Evolutionary conservation across 768 basidiomycete species (phyloP), one percentile per base, ranked within the genome.

Genomic region (Gloeopeniophorella convolvens): DNA sequence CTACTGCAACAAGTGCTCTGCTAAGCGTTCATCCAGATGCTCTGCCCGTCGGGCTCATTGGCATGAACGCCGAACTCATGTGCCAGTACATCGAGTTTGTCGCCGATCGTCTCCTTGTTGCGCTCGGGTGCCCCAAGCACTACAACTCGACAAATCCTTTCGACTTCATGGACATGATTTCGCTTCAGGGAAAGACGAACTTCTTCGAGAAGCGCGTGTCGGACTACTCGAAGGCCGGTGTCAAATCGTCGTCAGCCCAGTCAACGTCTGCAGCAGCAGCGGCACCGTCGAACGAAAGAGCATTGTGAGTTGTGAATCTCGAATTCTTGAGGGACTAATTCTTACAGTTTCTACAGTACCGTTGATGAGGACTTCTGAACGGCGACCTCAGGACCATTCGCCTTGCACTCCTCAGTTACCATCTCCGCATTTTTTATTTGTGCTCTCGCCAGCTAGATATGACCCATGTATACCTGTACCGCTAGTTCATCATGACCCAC

Each of bases 201-300:
- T 96, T 96, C 67, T 96, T 94, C 64, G 92, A 95, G 71, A 93
- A 94, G 69, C 79, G 93, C 1, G 94, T 96, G 3, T 92, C 89
- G 3, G 86, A 89, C 16, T 89, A 89, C 60, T 73, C 81, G 13
- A 85, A 78, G 60, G 85, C 86, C 8, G 72, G 77, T 42, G 73
- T 86, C 48, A 56, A 58, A 35, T 48, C 49, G 26, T 48, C 54
- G 6, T 33, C 49, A 16, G 42, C 26, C 3, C 30, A n/a, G n/a
- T n/a, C n/a, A n/a, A n/a, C n/a, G n/a, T n/a, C 55, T 7, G 36
- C 45, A 13, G 50, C 53, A 1, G 32, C 44, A 0, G 30, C 46
- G 3, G 26, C 21, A 24, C 49, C 37, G 42, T 42, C 40, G 16
- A 55, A 42, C 20, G 63, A 50, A 26, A 69, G 67, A 39, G 12